phyloP scores from a whole-genome alignment of 2,329 filamentous ascomycete species.

The Colletotrichum simmondsii region DNA sequence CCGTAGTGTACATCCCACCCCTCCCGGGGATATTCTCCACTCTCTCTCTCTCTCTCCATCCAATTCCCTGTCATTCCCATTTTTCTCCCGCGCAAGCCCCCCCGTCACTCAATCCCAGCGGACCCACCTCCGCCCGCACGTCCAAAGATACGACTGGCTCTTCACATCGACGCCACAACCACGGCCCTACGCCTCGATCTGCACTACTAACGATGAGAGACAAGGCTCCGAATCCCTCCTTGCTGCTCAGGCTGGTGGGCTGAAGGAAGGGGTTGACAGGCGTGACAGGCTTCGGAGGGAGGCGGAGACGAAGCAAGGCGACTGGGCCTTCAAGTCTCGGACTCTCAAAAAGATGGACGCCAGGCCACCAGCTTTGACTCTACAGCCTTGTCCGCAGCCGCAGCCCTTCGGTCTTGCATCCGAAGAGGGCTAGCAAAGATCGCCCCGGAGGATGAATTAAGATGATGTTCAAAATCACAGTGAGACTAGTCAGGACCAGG shows the following conservation, averaged over 20 bases:
- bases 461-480: background rate
- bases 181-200: constrained; percentile 15
- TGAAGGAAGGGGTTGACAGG: background rate
- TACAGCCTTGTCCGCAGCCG: constrained; percentile 7
- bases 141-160: constrained; percentile 23
- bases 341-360: background rate
- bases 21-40: background rate
- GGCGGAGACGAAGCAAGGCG: constrained; percentile 3
- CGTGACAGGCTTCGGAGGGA: too few species aligned
- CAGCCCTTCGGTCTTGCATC: constrained; percentile 9
- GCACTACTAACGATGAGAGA: background rate
- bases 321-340: constrained; percentile 9
- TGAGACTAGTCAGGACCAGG: constrained; percentile 1
- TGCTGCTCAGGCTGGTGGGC: background rate
- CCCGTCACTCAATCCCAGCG: background rate
- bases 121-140: constrained; percentile 13
- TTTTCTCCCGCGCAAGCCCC: background rate
- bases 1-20: background rate
- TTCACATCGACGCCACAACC: constrained; percentile 3
- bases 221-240: constrained; percentile 5
- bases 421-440: constrained; percentile 15
- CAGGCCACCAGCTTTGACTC: constrained; percentile 14
- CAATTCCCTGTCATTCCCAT: background rate
- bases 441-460: background rate
- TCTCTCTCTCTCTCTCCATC: background rate